Percentiles rank a stretch among this genome's conserved stretches.
These are phyloP conservation scores for Rhizomucor pusillus DNA, from an alignment of 371 early-diverging fungal species.

Conservation along the genomic window DNA sequence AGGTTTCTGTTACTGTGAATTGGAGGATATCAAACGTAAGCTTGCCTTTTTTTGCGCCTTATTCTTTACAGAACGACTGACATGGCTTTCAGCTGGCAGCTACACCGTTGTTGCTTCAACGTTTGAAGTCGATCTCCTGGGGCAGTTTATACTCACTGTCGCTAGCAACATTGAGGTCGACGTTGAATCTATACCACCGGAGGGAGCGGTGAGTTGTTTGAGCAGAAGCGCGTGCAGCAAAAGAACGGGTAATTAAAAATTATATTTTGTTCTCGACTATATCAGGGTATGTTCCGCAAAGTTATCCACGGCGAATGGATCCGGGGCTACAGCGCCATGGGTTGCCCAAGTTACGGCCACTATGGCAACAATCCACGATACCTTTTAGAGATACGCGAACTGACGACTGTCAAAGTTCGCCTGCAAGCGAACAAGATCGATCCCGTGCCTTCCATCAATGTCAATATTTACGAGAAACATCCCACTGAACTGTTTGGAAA, in stretches of 20 bases:
- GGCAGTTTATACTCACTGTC: slow-evolving; percentile 66
- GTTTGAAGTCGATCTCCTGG: slow-evolving; percentile 69
- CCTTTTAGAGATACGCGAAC: slow-evolving; percentile 55
- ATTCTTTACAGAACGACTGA: too few species aligned
- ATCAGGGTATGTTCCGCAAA: slow-evolving; percentile 70
- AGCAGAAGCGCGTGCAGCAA: slow-evolving; percentile 8
- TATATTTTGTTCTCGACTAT: not conserved
- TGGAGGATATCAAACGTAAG: slow-evolving; percentile 53
- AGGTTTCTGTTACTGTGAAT: slow-evolving; percentile 70
- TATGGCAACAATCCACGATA: slow-evolving; percentile 72
- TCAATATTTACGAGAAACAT: slow-evolving; percentile 65
- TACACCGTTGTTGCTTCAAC: slow-evolving; percentile 81
- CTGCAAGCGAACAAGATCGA: slow-evolving; percentile 66
- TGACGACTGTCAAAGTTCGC: slow-evolving; percentile 68
- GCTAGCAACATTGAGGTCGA: slow-evolving; percentile 47
- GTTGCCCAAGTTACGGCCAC: slow-evolving; percentile 58
- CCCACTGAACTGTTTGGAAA: slow-evolving; percentile 57
- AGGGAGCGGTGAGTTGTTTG: slow-evolving; percentile 70
- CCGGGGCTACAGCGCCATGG: slow-evolving; percentile 63
- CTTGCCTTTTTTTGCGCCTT: not conserved
- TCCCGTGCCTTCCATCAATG: slow-evolving; percentile 68
- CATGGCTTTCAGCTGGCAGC: slow-evolving; percentile 70
- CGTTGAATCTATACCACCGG: slow-evolving; percentile 64
- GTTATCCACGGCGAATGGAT: slow-evolving; percentile 68
- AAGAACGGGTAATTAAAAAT: not conserved